A percentile compares a stretch with the other conserved stretches of the same genome.
Conservation (phyloP, 345 rosid genomes). For the Eucalyptus pauciflora region DNA sequence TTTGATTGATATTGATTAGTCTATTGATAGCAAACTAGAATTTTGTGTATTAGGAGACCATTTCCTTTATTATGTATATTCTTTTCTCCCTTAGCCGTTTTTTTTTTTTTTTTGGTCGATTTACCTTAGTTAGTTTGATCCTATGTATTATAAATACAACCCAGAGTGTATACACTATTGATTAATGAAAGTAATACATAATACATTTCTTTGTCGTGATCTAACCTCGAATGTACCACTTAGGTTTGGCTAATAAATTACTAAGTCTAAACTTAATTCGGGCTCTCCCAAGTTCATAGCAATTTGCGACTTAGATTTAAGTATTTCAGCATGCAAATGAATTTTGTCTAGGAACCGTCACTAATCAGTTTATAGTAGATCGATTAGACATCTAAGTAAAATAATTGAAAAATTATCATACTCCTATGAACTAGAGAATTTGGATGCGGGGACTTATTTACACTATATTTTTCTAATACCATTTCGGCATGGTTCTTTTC, state of each 20-base stretch:
- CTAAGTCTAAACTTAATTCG: accelerated
- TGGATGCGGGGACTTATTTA: too few species aligned
- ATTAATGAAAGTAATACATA: background rate
- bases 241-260: too few species aligned
- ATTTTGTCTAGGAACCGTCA: too few species aligned
- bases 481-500: accelerated
- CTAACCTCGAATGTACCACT: accelerated
- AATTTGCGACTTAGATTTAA: too few species aligned
- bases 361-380: accelerated
- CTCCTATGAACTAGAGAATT: too few species aligned
- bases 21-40: background rate
- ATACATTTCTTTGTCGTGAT: background rate
- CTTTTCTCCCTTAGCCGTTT: background rate
- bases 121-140: background rate
- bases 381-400: too few species aligned
- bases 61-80: background rate
- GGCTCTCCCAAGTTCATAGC: accelerated
- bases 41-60: background rate
- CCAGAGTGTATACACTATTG: accelerated
- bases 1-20: background rate
- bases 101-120: too few species aligned
- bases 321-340: too few species aligned
- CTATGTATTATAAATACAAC: background rate
- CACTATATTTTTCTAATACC: too few species aligned
- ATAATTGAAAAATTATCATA: too few species aligned